phyloP scores from a whole-genome alignment of 1,284 basidiomycete genomes.

The Heterobasidion annosum region DNA sequence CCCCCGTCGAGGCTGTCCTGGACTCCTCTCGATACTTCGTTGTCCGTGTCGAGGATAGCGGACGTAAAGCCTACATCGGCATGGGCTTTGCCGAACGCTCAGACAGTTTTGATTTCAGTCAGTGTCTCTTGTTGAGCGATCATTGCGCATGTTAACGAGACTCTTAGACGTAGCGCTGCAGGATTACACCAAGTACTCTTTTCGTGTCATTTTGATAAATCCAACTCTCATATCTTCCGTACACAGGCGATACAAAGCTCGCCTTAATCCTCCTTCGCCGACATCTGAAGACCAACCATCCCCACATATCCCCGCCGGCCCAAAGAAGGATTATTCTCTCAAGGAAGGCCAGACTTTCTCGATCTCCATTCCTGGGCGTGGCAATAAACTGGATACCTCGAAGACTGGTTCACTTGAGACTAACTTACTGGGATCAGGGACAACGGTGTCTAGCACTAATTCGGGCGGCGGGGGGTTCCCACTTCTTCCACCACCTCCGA shows the following conservation, averaged over 20 bases:
- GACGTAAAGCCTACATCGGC: conserved; percentile 86
- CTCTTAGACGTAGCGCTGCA: conserved; percentile 82
- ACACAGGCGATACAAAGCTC: conserved; percentile 51
- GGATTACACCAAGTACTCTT: conserved; percentile 80
- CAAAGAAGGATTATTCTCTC: conserved; percentile 90
- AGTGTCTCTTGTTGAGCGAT: conserved; percentile 19
- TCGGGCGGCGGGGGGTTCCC: conserved; percentile 36
- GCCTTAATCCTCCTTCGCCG: conserved; percentile 43
- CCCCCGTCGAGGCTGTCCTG: conserved; percentile 89
- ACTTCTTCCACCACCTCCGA: conserved; percentile 69
- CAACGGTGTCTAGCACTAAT: conserved; percentile 5
- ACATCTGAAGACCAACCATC: conserved; percentile 29
- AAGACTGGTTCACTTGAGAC: conserved; percentile 7
- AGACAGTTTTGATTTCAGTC: conserved; percentile 92
- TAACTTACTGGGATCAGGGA: conserved; percentile 16
- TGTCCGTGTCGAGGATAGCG: conserved; percentile 80
- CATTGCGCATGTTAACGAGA: neutral
- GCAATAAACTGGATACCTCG: conserved; percentile 13
- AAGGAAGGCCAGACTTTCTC: conserved; percentile 97
- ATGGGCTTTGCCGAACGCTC: conserved; percentile 89
- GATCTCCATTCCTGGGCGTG: conserved; percentile 76
- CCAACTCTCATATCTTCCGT: neutral
- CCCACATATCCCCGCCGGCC: conserved; percentile 61
- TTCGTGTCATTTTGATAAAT: neutral
- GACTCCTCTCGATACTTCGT: conserved; percentile 97